phyloP scores from a whole-genome alignment of 176 grass and related monocot species.

The Eleusine indica region DNA sequence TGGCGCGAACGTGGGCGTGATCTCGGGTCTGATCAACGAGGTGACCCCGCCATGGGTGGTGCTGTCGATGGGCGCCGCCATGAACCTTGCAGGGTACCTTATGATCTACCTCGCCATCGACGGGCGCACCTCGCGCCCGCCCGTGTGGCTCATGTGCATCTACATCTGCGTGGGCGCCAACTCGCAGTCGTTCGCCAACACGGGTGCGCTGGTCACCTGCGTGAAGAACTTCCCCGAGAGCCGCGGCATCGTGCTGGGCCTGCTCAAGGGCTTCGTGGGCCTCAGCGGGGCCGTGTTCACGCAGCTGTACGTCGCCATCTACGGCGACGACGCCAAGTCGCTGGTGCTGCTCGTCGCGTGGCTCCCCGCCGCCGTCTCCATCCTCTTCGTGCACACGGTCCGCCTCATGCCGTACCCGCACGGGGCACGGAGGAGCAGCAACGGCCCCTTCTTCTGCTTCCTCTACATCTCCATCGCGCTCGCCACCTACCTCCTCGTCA shows the following conservation, averaged over 20 bases:
- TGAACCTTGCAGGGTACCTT: constrained; percentile 75
- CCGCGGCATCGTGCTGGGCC: constrained; percentile 69
- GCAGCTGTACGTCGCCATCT: constrained; percentile 76
- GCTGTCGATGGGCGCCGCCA: constrained; percentile 59
- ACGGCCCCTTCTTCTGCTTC: constrained; percentile 69
- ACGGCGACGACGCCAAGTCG: constrained; percentile 78
- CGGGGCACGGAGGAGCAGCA: not conserved
- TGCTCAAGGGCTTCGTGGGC: constrained; percentile 80
- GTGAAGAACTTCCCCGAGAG: constrained; percentile 84
- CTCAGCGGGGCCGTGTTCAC: constrained; percentile 92
- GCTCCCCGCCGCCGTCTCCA: constrained; percentile 72
- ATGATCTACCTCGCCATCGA: constrained; percentile 85
- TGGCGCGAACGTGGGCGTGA: constrained; percentile 57
- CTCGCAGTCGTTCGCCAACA: constrained; percentile 78
- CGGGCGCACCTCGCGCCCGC: constrained; percentile 46
- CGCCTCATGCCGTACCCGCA: constrained; percentile 54
- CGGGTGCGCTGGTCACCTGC: constrained; percentile 71
- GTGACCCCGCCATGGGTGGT: constrained; percentile 76
- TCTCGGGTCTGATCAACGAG: constrained; percentile 86
- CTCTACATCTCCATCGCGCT: constrained; percentile 80
- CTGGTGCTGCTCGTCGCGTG: constrained; percentile 75
- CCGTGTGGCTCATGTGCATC: constrained; percentile 71
- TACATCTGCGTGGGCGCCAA: constrained; percentile 80
- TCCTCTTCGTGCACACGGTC: constrained; percentile 73
- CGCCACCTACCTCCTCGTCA: constrained; percentile 60